Conservation (phyloP, 2,329 filamentous ascomycete species). For the Exophiala sp. region DNA sequence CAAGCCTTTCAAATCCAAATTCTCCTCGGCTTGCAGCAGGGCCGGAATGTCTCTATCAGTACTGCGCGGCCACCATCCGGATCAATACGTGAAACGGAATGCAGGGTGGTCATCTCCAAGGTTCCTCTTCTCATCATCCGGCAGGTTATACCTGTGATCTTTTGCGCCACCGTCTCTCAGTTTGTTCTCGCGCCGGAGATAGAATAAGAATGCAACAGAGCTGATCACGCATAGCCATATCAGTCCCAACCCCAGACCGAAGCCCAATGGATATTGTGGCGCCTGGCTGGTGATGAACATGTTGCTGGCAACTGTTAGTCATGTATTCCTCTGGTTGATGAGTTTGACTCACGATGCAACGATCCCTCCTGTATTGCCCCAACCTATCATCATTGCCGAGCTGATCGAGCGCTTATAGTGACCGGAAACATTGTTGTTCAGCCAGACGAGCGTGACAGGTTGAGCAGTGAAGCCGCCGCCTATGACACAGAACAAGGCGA, state of each 20-base stretch:
- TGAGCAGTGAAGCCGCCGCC: conserved; percentile 34
- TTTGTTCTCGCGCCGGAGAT: conserved; percentile 34
- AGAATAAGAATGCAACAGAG: conserved; percentile 32
- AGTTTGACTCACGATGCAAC: conserved; percentile 29
- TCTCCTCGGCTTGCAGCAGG: no score
- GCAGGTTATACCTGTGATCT: conserved; percentile 29
- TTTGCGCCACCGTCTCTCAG: conserved; percentile 29
- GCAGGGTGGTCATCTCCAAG: conserved; percentile 35
- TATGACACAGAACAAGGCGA: conserved; percentile 29
- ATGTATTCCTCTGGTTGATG: not conserved
- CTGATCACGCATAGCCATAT: conserved; percentile 35
- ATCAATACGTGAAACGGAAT: conserved; percentile 34
- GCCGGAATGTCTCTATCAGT: no score
- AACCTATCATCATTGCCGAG: conserved; percentile 31
- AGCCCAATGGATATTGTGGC: conserved; percentile 37
- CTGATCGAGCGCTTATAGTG: conserved; percentile 32
- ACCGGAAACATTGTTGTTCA: conserved; percentile 32
- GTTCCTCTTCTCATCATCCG: conserved; percentile 30
- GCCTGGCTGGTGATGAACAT: conserved; percentile 37
- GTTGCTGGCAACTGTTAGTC: conserved; percentile 25
- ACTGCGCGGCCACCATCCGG: not conserved
- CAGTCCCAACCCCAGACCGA: conserved; percentile 35
- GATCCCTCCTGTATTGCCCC: conserved; percentile 34
- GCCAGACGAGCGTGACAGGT: conserved; percentile 30
- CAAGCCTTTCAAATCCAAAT: no score